Percentiles rank a stretch among this genome's conserved stretches.
Evolutionary conservation across 1,284 basidiomycete genomes (phyloP).

Genomic region (Sanghuangporus baumii): DNA sequence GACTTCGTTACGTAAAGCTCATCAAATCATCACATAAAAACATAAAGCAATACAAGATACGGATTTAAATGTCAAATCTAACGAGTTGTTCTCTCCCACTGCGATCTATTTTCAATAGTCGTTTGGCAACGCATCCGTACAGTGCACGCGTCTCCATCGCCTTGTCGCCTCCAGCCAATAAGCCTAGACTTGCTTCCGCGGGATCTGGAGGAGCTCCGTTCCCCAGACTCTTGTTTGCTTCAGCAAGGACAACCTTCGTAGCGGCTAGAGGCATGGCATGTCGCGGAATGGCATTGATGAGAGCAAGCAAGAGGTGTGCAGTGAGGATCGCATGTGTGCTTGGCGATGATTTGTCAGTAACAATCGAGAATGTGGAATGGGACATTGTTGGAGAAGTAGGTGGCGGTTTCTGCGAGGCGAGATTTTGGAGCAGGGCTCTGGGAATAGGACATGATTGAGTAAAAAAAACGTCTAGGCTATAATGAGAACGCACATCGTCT

Average conservation of each 20-base stretch:
- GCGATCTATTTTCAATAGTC: constrained; percentile 67
- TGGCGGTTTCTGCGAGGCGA: constrained; percentile 28
- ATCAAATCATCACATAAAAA: neutral
- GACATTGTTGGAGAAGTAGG: constrained; percentile 37
- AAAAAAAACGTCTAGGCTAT: neutral
- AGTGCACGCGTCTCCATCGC: constrained; percentile 36
- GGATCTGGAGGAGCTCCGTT: neutral
- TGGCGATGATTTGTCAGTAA: constrained; percentile 26
- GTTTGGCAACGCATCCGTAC: constrained; percentile 57
- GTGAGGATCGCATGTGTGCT: constrained; percentile 65
- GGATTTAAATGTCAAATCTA: constrained; percentile 35
- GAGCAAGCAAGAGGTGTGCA: constrained; percentile 53
- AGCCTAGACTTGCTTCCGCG: neutral
- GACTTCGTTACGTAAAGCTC: neutral
- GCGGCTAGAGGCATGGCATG: constrained; percentile 55
- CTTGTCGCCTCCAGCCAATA: constrained; percentile 6
- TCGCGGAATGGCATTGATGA: constrained; percentile 46
- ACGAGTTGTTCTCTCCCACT: constrained; percentile 67
- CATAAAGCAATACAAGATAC: neutral
- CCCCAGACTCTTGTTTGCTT: constrained; percentile 21
- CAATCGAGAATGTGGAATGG: constrained; percentile 38
- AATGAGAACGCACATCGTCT: constrained; percentile 50
- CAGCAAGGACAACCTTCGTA: constrained; percentile 55
- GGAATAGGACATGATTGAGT: constrained; percentile 20
- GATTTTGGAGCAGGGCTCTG: constrained; percentile 51